These are phyloP conservation scores for Aspergillus ustus DNA, from an alignment of 2,329 filamentous ascomycete genomes.

Conservation along the genomic window DNA sequence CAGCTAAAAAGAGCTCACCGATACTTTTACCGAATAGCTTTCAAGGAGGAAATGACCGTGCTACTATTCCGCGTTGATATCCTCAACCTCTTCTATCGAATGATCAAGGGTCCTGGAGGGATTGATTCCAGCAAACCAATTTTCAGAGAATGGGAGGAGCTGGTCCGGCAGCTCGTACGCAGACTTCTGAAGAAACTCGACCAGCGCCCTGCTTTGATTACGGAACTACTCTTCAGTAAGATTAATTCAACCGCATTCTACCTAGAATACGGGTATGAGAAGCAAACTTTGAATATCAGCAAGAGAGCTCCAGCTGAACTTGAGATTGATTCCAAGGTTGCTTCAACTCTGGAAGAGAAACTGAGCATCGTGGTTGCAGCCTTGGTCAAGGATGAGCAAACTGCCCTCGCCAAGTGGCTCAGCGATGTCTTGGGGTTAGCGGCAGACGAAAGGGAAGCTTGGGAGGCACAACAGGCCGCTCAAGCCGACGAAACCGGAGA, in stretches of 20 bases:
- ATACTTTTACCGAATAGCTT: constrained; percentile 90
- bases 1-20: constrained; percentile 92
- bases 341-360: constrained; percentile 66
- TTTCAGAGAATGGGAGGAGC: constrained; percentile 89
- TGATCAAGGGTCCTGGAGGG: constrained; percentile 86
- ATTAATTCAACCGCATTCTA: constrained; percentile 81
- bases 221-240: constrained; percentile 96
- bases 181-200: constrained; percentile 83
- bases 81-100: constrained; percentile 81
- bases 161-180: constrained; percentile 81
- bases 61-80: constrained; percentile 92
- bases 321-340: constrained; percentile 75
- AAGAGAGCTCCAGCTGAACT: constrained; percentile 77
- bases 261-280: constrained; percentile 88
- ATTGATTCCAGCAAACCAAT: constrained; percentile 69
- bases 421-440: constrained; percentile 72
- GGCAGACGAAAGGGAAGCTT: constrained; percentile 73
- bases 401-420: constrained; percentile 79
- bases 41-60: constrained; percentile 90
- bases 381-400: constrained; percentile 78
- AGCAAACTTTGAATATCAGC: constrained; percentile 69
- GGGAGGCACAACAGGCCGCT: constrained; percentile 73
- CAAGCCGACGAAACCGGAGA: constrained; percentile 50
- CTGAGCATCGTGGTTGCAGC: constrained; percentile 80
- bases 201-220: constrained; percentile 80